Evolutionary conservation across 768 basidiomycete species (phyloP).

Genomic region (Psilocybe cyanescens): DNA sequence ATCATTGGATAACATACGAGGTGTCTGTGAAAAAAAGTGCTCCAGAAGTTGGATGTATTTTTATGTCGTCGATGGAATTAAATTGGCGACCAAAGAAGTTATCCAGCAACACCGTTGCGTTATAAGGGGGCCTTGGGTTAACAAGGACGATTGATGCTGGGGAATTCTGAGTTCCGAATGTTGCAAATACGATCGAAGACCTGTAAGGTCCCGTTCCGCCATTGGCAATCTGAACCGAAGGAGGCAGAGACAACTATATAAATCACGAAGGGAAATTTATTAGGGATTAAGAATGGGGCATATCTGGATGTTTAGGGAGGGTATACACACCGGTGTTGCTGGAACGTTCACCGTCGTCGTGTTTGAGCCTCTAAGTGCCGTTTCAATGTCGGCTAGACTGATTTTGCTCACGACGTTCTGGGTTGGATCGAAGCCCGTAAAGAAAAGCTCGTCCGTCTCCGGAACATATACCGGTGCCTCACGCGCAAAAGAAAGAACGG

Average conservation of each 20-base stretch:
- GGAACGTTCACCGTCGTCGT: background rate
- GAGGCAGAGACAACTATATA: background rate
- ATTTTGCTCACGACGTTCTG: background rate
- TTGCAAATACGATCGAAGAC: background rate
- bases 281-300: too few relatives aligned
- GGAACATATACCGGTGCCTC: background rate
- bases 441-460: background rate
- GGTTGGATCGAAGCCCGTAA: background rate
- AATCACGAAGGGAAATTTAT: background rate
- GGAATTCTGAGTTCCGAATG: background rate
- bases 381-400: background rate
- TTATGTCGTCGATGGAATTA: constrained; percentile 4
- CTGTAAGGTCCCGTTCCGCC: background rate
- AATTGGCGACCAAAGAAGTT: constrained; percentile 2
- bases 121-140: background rate
- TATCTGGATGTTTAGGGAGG: background rate
- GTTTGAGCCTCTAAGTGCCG: background rate
- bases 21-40: constrained; percentile 3
- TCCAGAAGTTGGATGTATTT: background rate
- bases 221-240: background rate
- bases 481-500: background rate
- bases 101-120: background rate
- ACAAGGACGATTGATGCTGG: background rate
- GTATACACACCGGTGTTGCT: background rate
- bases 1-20: background rate